These are phyloP conservation scores for Fonsecaea monophora DNA, from an alignment of 2,329 filamentous ascomycete genomes.

Conservation along the genomic window DNA sequence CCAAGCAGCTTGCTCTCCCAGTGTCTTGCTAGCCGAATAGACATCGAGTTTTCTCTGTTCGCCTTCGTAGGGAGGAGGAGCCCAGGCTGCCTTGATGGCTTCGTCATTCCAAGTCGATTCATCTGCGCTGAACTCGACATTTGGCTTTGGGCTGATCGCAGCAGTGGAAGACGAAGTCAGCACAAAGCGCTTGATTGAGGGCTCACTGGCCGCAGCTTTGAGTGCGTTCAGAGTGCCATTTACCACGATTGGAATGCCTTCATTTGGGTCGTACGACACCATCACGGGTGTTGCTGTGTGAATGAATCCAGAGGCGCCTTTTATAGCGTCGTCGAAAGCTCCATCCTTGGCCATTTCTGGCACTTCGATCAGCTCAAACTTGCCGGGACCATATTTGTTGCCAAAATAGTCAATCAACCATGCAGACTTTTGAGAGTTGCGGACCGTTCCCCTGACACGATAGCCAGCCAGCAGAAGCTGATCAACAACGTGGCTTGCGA, in stretches of 20 bases:
- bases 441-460: slow-evolving; percentile 55
- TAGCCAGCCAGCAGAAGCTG: slow-evolving; percentile 53
- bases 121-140: slow-evolving; percentile 51
- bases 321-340: slow-evolving; percentile 43
- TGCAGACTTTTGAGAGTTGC: slow-evolving; percentile 44
- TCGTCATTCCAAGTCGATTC: slow-evolving; percentile 48
- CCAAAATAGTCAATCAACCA: slow-evolving; percentile 49
- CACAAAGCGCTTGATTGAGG: slow-evolving; percentile 44
- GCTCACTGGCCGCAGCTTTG: slow-evolving; percentile 27
- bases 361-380: slow-evolving; percentile 47
- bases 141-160: slow-evolving; percentile 30
- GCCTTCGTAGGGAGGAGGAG: slow-evolving; percentile 46
- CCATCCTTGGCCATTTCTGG: slow-evolving; percentile 44
- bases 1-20: slow-evolving; percentile 50
- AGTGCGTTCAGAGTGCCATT: slow-evolving; percentile 53
- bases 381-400: slow-evolving; percentile 45
- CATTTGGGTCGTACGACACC: slow-evolving; percentile 48
- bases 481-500: slow-evolving; percentile 53
- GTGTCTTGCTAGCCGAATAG: slow-evolving; percentile 52
- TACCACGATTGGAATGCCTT: slow-evolving; percentile 54
- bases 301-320: slow-evolving; percentile 45
- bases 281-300: slow-evolving; percentile 52
- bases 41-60: slow-evolving; percentile 42
- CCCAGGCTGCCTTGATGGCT: slow-evolving; percentile 45
- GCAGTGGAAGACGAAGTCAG: slow-evolving; percentile 36